These are phyloP conservation scores for Seiridium unicorne DNA, from an alignment of 2,329 filamentous ascomycete species.

Conservation along the genomic window DNA sequence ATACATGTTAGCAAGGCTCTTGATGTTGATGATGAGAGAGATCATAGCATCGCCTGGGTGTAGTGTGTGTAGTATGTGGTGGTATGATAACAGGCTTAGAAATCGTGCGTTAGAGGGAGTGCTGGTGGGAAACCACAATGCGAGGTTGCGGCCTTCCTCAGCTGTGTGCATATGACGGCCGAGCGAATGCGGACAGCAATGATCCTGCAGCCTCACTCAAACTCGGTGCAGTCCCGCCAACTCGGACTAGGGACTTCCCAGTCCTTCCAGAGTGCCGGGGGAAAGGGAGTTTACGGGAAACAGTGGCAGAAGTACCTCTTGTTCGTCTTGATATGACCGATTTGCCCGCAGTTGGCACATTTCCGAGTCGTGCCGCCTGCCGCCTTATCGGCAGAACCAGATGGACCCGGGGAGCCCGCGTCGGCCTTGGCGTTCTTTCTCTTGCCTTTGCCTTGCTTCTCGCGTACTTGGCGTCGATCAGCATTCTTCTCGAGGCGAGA, in stretches of 20 bases:
- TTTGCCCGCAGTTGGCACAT: conserved; percentile 95
- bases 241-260: conserved; percentile 1
- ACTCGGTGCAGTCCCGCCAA: not conserved
- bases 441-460: conserved; percentile 75
- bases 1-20: conserved; percentile 23
- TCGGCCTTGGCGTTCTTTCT: conserved; percentile 42
- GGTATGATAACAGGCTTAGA: not conserved
- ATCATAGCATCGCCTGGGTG: not conserved
- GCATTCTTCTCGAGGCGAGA: conserved; percentile 87
- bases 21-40: not conserved
- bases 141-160: not conserved
- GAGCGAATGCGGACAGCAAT: not conserved
- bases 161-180: not conserved
- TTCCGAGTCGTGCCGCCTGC: conserved; percentile 74
- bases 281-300: conserved; percentile 15
- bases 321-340: conserved; percentile 98
- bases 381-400: conserved; percentile 48
- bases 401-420: conserved; percentile 49
- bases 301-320: conserved; percentile 71
- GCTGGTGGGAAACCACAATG: conserved; percentile 15
- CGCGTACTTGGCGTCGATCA: conserved; percentile 83
- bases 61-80: not conserved
- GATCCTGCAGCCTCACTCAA: not conserved
- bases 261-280: not conserved
- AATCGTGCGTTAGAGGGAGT: conserved; percentile 16